Percentiles rank a stretch among this genome's conserved stretches.
These are phyloP conservation scores for Botrytis sinoallii DNA, from an alignment of 2,329 filamentous ascomycete species.

Conservation along the genomic window DNA sequence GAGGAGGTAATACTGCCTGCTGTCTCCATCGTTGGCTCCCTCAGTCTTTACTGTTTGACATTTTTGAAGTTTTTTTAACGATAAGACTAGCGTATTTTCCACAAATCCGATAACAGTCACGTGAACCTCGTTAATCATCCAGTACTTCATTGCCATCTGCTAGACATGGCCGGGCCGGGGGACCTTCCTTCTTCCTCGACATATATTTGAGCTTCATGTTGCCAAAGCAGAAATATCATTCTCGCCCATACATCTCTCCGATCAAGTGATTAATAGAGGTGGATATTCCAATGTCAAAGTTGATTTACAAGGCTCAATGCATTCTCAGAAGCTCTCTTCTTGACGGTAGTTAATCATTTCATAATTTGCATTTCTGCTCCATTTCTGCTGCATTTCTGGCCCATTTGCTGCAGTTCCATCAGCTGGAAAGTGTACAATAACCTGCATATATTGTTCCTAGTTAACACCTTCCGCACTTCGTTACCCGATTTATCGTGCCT, in stretches of 20 bases:
- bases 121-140: background rate
- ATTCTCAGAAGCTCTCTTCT: background rate
- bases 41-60: constrained; percentile 6
- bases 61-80: constrained; percentile 23
- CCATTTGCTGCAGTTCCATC: background rate
- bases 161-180: background rate
- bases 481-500: background rate
- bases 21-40: constrained; percentile 31
- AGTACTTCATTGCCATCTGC: background rate
- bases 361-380: background rate
- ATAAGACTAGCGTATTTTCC: constrained; percentile 17
- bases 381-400: background rate
- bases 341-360: background rate
- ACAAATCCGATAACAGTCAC: constrained; percentile 19
- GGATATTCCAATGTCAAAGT: background rate
- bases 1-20: constrained; percentile 53
- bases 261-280: constrained; percentile 10
- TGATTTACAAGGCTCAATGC: background rate
- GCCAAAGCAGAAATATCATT: background rate
- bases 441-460: background rate
- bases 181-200: background rate
- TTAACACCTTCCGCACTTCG: background rate
- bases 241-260: background rate
- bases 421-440: background rate
- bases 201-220: background rate